Base-by-base conservation (phyloP, 139 green algal species). In the Protoeuglena noctilucae region DNA sequence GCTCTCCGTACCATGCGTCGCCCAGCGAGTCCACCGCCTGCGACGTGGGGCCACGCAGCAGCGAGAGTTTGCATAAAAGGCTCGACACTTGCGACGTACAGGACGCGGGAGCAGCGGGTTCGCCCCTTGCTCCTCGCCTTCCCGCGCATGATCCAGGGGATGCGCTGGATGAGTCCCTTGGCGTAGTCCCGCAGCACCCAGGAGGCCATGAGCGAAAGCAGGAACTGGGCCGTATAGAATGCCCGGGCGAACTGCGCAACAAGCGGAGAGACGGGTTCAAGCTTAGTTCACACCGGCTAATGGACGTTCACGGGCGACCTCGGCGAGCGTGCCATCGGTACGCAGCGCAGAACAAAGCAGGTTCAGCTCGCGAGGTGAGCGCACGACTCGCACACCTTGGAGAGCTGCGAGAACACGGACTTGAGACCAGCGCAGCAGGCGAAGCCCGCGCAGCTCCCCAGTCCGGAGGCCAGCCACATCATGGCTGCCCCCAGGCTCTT, bases 131-230 rank as follows among this genome's bases (percentile, higher is more conserved):
- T 1, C 60, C 65, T 14, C 65, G 60, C 18, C 63, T 54, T 43
- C 34, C 4, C 28, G 53, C 5, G 16, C 47, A 24, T n/a, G 4
- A 56, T 63, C 55, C 89, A 95, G 45, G 89, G 89, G 22, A 97
- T 86, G 55, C 90, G 85, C 66, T 90, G 74, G 2, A 97, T 65
- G n/a, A 98, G 40, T 0, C 82, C 80, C 40, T 87, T 73, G 0
- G 83, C 87, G 58, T 89, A 97, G 73, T 98, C 89, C 5, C 90
- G 68, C 39, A 96, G 40, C 1, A 84, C 34, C 89, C 89, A 97
- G 0, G 87, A 67, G 2, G 79, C 41, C 1, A 95, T 30, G 65
- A 97, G 85, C 1, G 75, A 78, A 3, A 93, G 59, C 21, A 82
- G 76, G 67, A 98, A 98, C 4, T 97, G 68, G 3, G 80, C 62